Evolutionary conservation across 352 stramenopile genomes (phyloP), one percentile per base, ranked within the genome.

Genomic region (Phytophthora tentaculata): DNA sequence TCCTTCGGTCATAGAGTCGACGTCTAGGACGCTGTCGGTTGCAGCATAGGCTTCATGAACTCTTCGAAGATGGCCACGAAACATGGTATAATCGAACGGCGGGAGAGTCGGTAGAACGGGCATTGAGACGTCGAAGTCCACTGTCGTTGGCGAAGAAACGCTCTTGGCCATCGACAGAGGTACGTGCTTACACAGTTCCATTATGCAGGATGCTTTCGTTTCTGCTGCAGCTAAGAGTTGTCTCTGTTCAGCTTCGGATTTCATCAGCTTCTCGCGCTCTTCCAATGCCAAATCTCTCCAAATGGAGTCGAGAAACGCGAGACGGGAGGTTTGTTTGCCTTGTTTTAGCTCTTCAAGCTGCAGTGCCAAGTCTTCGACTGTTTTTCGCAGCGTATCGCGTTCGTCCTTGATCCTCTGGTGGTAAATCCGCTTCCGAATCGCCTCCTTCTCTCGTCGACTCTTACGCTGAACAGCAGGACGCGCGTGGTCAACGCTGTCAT

Each of bases 41-140:
- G 43, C 20, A 14, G 54, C 16, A 24, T 74, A 74, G 12, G 51
- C 60, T 51, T 67, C 69, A 19, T 73, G 24, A 5, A 73, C 69
- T 37, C 67, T 44, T 28, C 60, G 54, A 1, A 73, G 43, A 29
- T 73, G 67, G 13, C 64, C 67, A 14, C 61, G 58, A 52, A 62
- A 73, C 69, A 77, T 71, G n/a, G 48, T 57, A 32, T 47, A 53
- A 22, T 73, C 66, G 41, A 73, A 73, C 0, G 60, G 59, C 8
- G 66, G 66, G 23, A 24, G 45, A 13, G 16, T 44, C 8, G 20
- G 26, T 19, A 37, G 35, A 35, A 28, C 12, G 4, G n/a, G 28
- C 13, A 3, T 22, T 22, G 32, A 17, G 10, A 23, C 12, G 10
- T 29, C 8, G 17, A 20, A 32, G 9, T 41, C 19, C 2, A 17